Conservation (phyloP, 2,329 filamentous ascomycete genomes). For the Colletotrichum endophyticum region DNA sequence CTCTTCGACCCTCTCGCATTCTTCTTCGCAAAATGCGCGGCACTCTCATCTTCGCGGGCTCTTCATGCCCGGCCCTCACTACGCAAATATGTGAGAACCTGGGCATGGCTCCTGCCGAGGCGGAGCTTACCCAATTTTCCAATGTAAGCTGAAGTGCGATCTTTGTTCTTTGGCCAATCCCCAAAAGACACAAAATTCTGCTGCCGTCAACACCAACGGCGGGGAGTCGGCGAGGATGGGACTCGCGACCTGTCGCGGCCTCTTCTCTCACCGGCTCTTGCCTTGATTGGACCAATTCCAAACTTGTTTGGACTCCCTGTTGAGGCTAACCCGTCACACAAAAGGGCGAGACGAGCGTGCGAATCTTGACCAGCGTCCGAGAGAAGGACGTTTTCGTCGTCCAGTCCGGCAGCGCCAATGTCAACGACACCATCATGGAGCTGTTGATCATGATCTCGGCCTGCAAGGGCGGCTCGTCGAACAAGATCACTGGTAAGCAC, state of each 20-base stretch:
- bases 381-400: constrained; percentile 99
- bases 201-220: constrained; percentile 5
- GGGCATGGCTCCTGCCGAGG: constrained; percentile 67
- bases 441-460: constrained; percentile 98
- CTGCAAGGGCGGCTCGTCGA: constrained; percentile 96
- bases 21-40: constrained; percentile 58
- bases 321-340: constrained; percentile 35
- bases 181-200: not conserved
- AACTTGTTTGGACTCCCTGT: constrained; percentile 22
- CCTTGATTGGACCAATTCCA: constrained; percentile 20
- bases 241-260: not conserved
- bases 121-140: constrained; percentile 73
- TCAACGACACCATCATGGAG: constrained; percentile 99
- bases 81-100: constrained; percentile 71
- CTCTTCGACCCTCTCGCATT: constrained; percentile 28
- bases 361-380: constrained; percentile 77
- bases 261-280: not conserved
- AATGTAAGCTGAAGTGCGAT: constrained; percentile 57
- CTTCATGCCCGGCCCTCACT: constrained; percentile 69
- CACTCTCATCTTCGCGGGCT: constrained; percentile 71
- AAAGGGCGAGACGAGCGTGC: constrained; percentile 73
- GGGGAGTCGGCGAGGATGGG: not conserved
- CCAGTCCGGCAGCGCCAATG: constrained; percentile 92
- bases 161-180: constrained; percentile 1
- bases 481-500: constrained; percentile 86